These are phyloP conservation scores for Spergularia azorica DNA, from an alignment of 179 eudicot genomes.

Conservation along the genomic window DNA sequence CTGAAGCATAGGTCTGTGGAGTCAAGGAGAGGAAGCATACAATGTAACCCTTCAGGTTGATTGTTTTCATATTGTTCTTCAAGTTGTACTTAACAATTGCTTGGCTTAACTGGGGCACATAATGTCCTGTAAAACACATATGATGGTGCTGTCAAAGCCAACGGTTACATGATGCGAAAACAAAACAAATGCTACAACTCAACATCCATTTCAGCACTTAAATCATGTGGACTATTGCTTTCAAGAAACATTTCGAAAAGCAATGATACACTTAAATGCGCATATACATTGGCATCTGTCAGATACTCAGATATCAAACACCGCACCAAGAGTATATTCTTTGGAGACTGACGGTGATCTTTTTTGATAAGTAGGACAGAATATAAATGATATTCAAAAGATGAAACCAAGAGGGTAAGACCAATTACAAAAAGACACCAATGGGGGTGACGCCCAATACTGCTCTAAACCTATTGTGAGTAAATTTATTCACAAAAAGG, in stretches of 20 bases:
- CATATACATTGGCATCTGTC: not conserved
- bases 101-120: constrained; percentile 96
- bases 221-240: too few species aligned
- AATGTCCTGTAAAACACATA: constrained; percentile 65
- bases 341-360: not conserved
- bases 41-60: constrained; percentile 91
- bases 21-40: constrained; percentile 36
- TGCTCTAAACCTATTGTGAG: too few species aligned
- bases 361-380: too few species aligned
- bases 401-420: too few species aligned
- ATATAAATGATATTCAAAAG: too few species aligned
- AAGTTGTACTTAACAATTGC: constrained; percentile 74
- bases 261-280: not conserved
- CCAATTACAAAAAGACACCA: too few species aligned
- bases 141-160: not conserved
- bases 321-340: not conserved
- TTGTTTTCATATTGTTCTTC: constrained; percentile 33
- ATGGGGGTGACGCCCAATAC: too few species aligned
- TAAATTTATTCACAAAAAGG: too few species aligned
- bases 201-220: not conserved
- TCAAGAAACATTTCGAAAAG: not conserved
- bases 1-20: not conserved
- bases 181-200: too few species aligned
- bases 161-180: not conserved
- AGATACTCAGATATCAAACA: not conserved